phyloP scores from a whole-genome alignment of 1,139 yeast species.

The Suhomyces choctaworum region DNA sequence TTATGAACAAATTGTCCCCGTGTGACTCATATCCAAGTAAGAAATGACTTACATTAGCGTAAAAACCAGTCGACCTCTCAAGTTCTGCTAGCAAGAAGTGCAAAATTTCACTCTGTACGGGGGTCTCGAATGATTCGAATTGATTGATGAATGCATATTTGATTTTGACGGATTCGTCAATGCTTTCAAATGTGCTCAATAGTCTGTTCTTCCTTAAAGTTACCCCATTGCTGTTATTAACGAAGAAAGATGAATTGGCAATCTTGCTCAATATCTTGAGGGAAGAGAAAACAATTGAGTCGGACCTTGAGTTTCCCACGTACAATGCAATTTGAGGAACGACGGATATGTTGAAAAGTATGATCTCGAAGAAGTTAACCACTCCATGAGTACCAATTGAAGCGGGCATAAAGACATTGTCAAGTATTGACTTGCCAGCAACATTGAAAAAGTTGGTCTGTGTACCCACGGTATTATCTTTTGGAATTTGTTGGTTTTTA shows the following conservation, averaged over 20 bases:
- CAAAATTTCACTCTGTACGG: constrained; percentile 58
- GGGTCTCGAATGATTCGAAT: constrained; percentile 46
- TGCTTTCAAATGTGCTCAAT: constrained; percentile 69
- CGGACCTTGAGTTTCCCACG: constrained; percentile 53
- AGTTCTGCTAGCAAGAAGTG: constrained; percentile 58
- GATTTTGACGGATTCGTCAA: constrained; percentile 71
- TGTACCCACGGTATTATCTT: constrained; percentile 3
- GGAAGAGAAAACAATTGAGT: constrained; percentile 52
- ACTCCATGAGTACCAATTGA: constrained; percentile 62
- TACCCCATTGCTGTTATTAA: constrained; percentile 35
- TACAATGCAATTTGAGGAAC: constrained; percentile 72
- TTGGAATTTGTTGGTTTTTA: constrained; percentile 19
- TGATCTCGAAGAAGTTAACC: constrained; percentile 65
- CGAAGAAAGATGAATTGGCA: constrained; percentile 52
- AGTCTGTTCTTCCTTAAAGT: constrained; percentile 59
- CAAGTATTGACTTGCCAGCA: constrained; percentile 38
- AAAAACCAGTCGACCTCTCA: constrained; percentile 34
- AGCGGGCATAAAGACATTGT: constrained; percentile 53
- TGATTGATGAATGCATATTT: constrained; percentile 74
- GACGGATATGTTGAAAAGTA: constrained; percentile 65
- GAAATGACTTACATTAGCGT: constrained; percentile 67
- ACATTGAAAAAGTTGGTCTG: constrained; percentile 7
- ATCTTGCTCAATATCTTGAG: constrained; percentile 55
- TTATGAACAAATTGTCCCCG: constrained; percentile 31
- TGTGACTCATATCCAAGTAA: constrained; percentile 63